Percentiles rank a stretch among this genome's conserved stretches.
Conservation (phyloP, 2,329 filamentous ascomycete genomes). For the Cyanodermella asteris region DNA sequence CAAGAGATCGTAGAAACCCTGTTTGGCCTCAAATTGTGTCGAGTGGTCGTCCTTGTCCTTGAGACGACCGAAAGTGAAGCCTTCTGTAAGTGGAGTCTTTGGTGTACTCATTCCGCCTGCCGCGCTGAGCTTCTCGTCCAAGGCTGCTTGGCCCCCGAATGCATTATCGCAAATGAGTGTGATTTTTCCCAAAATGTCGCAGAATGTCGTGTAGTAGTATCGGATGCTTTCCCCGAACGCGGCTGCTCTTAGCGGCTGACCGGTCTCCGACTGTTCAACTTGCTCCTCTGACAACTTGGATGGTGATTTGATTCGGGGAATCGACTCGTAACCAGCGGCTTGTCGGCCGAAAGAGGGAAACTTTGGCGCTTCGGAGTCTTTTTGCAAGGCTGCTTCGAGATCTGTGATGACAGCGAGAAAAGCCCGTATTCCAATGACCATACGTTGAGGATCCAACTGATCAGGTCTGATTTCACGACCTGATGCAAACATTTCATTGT, state of each 20-base stretch:
- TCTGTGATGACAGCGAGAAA: conserved; percentile 88
- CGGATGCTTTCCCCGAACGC: too few relatives aligned
- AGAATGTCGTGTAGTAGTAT: conserved; percentile 78
- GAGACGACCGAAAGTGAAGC: conserved; percentile 73
- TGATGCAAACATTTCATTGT: conserved; percentile 65
- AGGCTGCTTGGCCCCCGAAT: conserved; percentile 82
- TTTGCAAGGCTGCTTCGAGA: conserved; percentile 65
- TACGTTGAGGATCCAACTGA: conserved; percentile 82
- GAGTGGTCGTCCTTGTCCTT: conserved; percentile 65
- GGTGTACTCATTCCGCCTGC: conserved; percentile 51
- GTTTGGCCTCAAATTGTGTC: conserved; percentile 57
- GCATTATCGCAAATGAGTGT: conserved; percentile 92
- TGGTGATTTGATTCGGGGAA: too few relatives aligned
- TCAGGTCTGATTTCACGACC: conserved; percentile 67
- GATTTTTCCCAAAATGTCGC: conserved; percentile 85
- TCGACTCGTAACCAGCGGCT: neutral
- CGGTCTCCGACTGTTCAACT: too few relatives aligned
- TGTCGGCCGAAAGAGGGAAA: too few relatives aligned
- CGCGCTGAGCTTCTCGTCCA: conserved; percentile 72
- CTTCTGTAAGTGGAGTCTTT: conserved; percentile 86
- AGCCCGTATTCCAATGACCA: conserved; percentile 89
- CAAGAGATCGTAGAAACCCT: conserved; percentile 85
- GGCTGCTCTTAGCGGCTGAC: conserved; percentile 52
- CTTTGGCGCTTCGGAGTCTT: too few relatives aligned
- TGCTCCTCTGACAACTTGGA: too few relatives aligned